Evolutionary conservation across 805 yeast species (phyloP).

Genomic region (Pichia insulana): DNA sequence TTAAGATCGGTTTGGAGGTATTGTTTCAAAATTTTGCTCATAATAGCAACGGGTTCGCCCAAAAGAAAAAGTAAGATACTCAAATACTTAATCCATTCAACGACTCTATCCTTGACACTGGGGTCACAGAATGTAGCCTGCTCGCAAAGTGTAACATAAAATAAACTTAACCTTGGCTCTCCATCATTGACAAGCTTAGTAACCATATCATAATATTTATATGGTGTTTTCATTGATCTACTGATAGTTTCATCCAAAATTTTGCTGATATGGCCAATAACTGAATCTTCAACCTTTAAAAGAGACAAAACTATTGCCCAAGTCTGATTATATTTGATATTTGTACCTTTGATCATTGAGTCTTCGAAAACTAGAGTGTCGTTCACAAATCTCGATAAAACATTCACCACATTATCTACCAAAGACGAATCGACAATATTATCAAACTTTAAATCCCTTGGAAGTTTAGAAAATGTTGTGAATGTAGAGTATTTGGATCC

Average conservation of each 20-base stretch:
- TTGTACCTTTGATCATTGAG: constrained; percentile 17
- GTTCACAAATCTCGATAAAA: constrained; percentile 40
- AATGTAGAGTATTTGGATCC: constrained; percentile 50
- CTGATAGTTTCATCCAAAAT: constrained; percentile 70
- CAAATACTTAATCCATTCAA: constrained; percentile 44
- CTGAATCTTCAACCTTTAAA: constrained; percentile 19
- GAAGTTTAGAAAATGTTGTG: constrained; percentile 53
- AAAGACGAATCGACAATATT: constrained; percentile 14
- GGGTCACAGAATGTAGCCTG: constrained; percentile 52
- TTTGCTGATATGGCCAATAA: constrained; percentile 40
- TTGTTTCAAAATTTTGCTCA: constrained; percentile 13
- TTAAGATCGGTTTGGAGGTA: constrained; percentile 12
- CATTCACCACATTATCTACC: constrained; percentile 34
- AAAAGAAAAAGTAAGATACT: constrained; percentile 38
- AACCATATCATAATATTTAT: constrained; percentile 67
- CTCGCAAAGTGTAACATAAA: constrained; percentile 51
- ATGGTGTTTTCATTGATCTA: constrained; percentile 67
- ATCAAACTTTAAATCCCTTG: constrained; percentile 17
- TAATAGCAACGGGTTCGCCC: constrained; percentile 46
- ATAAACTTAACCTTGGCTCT: constrained; percentile 36
- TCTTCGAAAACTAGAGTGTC: constrained; percentile 48
- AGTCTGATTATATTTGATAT: constrained; percentile 44
- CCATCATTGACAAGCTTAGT: constrained; percentile 3
- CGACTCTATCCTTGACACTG: constrained; percentile 15
- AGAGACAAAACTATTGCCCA: constrained; percentile 43